Base-by-base conservation (phyloP, 257 asterid genomes). In the Nicotiana otophora region DNA sequence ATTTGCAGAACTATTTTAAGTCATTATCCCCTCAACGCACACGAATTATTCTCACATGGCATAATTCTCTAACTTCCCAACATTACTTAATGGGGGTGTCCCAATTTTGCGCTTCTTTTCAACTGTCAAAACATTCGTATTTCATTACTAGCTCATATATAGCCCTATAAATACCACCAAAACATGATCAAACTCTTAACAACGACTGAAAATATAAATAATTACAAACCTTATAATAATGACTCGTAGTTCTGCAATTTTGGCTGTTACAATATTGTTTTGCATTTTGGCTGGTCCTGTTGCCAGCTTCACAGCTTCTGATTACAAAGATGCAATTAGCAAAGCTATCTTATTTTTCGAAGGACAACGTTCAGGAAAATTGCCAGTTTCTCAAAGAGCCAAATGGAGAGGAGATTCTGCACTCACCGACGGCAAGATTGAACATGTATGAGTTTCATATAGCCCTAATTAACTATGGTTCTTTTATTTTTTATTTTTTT, bases 401-500 rank as follows among this genome's bases (percentile, higher is more conserved):
- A 82, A 72, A 31, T 95, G 98, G 98, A 89, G 98, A 67, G 98
- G 88, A 5, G 91, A 93, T 80, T 95, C 98, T 10, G 97, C 95
- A 6, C 91, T 93, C 65, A 39, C 86, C 0, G 98, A 95, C 82
- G 98, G 97, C 57, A 34, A 14, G 8, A 57, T 63, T 16, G 94
- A 92, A 67, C 79, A 86, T 6, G 98, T 92, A 87, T 6, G 84
- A 5, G 7, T 30, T 15, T 46, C 30, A 8, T n/a, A 14, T 9
- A 58, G 14, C 5, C 4, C 23, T 3, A 6, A 26, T 82, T 2
- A 20, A 46, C 11, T n/a, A 20, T n/a, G 20, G 26, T 23, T 23
- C 8, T 11, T n/a, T 12, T 61, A 31, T 26, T 57, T 2, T 8
- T 2, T 15, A 5, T 5, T 10, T 5, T 1, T 58, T 31, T 31